Evolutionary conservation across 495 filamentous ascomycete species (phyloP), one percentile per base, ranked within the genome.

Genomic region (Hypoxylon cercidicola): DNA sequence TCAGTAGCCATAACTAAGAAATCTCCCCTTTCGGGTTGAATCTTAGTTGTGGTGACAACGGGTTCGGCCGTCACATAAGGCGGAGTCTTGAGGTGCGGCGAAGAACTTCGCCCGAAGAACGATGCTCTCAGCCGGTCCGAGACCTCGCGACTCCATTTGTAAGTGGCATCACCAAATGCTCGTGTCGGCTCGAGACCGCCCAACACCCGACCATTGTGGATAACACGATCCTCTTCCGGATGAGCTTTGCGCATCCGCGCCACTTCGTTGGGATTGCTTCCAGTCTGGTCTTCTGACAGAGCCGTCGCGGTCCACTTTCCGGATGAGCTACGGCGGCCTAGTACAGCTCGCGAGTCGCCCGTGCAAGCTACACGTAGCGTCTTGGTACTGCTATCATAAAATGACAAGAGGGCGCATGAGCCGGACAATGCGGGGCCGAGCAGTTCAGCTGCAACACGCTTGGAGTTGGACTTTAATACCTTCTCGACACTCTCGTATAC

Each of bases 21-120:
- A 70, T 98, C 96, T 44, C 95, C 95, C 59, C 89, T 89, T 40
- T 89, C 85, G 10, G 95, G 95, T 64, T 96, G 86, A 52, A 99
- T 88, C 75, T 94, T 90, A 28, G 95, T 97, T n/a, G 92, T 97
- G 6, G 93, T 98, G 45, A 99, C 84, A 35, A 97, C 82, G 9
- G 95, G 95, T 78, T 99, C 95, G 4, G 96, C 96, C 5, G 96
- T 99, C 16, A 99, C 96, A 71, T 99, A 99, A 0, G 96, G 96
- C 13, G 96, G 96, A 0, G 93, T 97, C 75, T 91, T 90, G 49
- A 97, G 78, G 8, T 89, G 76, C n/a, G 84, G 78, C 4, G 85
- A 85, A 1, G 89, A 87, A 10, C 85, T 89, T 32, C 91, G 85
- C 34, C 90, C 94, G 69, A 97, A 97, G 79, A 93, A 99, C 13